Conservation (phyloP, 805 yeast genomes). For the Yamadazyma nakazawae region DNA sequence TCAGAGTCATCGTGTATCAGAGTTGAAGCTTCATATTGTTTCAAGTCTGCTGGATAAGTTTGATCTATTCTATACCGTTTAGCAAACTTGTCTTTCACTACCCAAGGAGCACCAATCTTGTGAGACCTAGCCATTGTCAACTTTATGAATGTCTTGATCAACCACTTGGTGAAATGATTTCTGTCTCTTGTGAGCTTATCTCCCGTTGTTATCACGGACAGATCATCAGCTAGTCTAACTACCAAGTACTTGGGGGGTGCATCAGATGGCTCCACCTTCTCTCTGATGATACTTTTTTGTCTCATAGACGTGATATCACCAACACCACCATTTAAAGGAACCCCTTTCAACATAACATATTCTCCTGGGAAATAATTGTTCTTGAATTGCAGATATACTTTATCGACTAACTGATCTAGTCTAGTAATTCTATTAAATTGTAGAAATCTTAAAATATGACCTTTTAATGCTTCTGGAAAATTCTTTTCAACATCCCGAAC, state of each 20-base stretch:
- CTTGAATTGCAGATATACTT: slow-evolving; percentile 72
- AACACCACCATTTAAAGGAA: slow-evolving; percentile 18
- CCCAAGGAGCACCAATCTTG: slow-evolving; percentile 94
- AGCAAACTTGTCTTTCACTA: slow-evolving; percentile 77
- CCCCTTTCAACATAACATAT: slow-evolving; percentile 56
- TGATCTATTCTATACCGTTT: slow-evolving; percentile 61
- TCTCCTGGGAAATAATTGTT: slow-evolving; percentile 92
- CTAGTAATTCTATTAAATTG: slow-evolving; percentile 82
- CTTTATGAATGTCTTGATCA: slow-evolving; percentile 84
- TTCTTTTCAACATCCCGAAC: slow-evolving; percentile 64
- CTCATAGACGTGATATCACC: slow-evolving; percentile 17
- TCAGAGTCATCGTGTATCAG: slow-evolving; percentile 28
- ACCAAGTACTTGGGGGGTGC: slow-evolving; percentile 63
- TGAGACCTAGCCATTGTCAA: slow-evolving; percentile 72
- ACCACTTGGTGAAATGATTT: slow-evolving; percentile 82
- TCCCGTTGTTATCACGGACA: slow-evolving; percentile 69
- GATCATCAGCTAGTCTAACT: slow-evolving; percentile 48
- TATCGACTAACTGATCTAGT: slow-evolving; percentile 84
- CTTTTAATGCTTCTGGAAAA: slow-evolving; percentile 89
- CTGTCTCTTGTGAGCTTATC: slow-evolving; percentile 77
- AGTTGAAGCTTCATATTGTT: slow-evolving; percentile 34
- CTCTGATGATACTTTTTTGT: slow-evolving; percentile 66
- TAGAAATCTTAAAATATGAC: slow-evolving; percentile 81
- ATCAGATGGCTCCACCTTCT: slow-evolving; percentile 75
- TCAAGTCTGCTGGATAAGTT: slow-evolving; percentile 55